Base-by-base conservation (phyloP, 1,284 basidiomycete species). In the Malassezia sympodialis region DNA sequence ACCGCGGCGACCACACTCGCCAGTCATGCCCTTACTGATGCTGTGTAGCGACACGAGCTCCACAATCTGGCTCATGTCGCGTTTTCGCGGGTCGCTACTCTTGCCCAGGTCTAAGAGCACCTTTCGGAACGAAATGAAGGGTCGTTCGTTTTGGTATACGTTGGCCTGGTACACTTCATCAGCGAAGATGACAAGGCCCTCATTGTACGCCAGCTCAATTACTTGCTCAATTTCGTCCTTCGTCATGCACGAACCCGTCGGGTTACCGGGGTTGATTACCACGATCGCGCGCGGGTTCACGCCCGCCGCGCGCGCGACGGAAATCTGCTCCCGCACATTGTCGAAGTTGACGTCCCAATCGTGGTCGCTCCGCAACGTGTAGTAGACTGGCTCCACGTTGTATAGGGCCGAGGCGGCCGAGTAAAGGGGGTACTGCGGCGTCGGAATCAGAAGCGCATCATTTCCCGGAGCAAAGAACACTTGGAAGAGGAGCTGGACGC, bases 361-460 rank as follows among this genome's bases (percentile, higher is more conserved):
- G 4, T 82, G 78, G 0, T 81, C 71, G 73, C 94, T 90, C 61
- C 90, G 83, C 32, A 98, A 84, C 75, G 87, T 83, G 78, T 98
- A 98, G 0, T 88, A 86, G 37, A 96, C 78, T 0, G 88, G 79
- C n/a, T 82, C 79, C 21, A 90, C 90, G 44, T 81, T 79, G 76
- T 83, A 84, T 68, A 90, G 84, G 0, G 91, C 87, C 47, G 98
- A 84, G 0, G 90, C 85, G 21, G 93, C 93, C 41, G 90, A 94
- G 78, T 96, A 96, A 15, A 98, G 81, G 0, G 93, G 93, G 75
- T 98, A 98, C 79, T 98, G 93, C 1, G 93, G 93, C 62, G 98
- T 96, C 23, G 93, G 93, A 70, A 98, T 96, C 59, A 93, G 80
- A 64, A 93, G 82, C 8, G 88, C 90, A 47, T 83, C 81, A 19